A percentile compares a stretch with the other conserved stretches of the same genome.
These are phyloP conservation scores for Choiromyces venosus DNA, from an alignment of 495 filamentous ascomycete genomes.

Conservation along the genomic window DNA sequence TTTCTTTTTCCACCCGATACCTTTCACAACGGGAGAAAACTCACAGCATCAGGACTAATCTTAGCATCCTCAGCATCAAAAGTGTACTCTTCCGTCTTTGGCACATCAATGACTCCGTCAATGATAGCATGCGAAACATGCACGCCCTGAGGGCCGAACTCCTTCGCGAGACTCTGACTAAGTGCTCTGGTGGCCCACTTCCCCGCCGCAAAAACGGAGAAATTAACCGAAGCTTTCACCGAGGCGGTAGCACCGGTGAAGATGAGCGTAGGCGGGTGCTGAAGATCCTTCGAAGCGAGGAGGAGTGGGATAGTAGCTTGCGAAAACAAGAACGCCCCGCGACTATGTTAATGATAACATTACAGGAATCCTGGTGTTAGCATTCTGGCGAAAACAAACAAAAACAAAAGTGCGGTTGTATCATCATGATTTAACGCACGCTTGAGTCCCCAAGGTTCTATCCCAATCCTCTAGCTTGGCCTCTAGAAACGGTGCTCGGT, in stretches of 20 bases:
- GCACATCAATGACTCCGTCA: slow-evolving; percentile 84
- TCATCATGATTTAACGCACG: slow-evolving; percentile 48
- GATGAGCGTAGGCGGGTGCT: slow-evolving; percentile 58
- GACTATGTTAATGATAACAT: slow-evolving; percentile 44
- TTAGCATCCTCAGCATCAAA: slow-evolving; percentile 65
- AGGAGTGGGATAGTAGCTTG: slow-evolving; percentile 68
- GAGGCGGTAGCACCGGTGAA: slow-evolving; percentile 87
- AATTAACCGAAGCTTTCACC: slow-evolving; percentile 64
- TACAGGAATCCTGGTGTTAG: slow-evolving; percentile 22
- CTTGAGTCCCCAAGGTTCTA: slow-evolving; percentile 53
- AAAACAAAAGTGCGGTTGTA: slow-evolving; percentile 3
- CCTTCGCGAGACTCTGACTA: slow-evolving; percentile 70
- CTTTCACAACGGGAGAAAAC: slow-evolving; percentile 42
- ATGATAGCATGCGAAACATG: slow-evolving; percentile 83
- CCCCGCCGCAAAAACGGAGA: slow-evolving; percentile 66
- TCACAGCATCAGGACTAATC: slow-evolving; percentile 71
- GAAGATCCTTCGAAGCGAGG: slow-evolving; percentile 51
- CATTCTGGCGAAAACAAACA: not conserved
- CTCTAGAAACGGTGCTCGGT: slow-evolving; percentile 77
- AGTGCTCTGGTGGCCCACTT: slow-evolving; percentile 79
- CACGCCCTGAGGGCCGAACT: slow-evolving; percentile 84
- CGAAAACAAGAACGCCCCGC: slow-evolving; percentile 73
- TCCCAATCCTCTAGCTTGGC: slow-evolving; percentile 60
- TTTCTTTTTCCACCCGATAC: no score
- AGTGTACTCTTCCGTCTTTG: slow-evolving; percentile 57